Conservation (phyloP, 1,139 yeast species). For the Saccharomyces hybrid region DNA sequence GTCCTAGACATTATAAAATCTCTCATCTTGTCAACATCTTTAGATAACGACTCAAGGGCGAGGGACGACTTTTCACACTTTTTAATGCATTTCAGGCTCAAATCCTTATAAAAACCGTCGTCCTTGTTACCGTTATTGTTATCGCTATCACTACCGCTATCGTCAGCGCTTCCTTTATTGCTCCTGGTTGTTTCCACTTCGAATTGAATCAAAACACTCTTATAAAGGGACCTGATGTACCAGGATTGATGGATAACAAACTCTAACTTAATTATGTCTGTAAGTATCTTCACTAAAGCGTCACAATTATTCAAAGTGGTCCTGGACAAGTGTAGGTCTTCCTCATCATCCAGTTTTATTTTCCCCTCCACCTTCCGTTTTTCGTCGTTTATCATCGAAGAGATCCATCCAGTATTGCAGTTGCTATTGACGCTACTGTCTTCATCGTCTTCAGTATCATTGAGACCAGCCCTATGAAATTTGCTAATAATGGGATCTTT, state of each 20-base stretch:
- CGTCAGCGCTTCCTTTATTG: not conserved
- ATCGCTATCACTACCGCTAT: constrained; percentile 1
- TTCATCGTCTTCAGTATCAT: not conserved
- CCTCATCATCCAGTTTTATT: not conserved
- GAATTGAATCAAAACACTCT: constrained; percentile 19
- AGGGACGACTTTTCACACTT: constrained; percentile 23
- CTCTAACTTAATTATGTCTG: constrained; percentile 18
- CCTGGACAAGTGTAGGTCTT: not conserved
- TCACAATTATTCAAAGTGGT: constrained; percentile 1
- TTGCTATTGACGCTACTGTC: not conserved
- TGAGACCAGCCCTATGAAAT: not conserved
- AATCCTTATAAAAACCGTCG: constrained; percentile 19
- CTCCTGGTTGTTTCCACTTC: constrained; percentile 10
- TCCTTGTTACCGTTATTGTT: constrained; percentile 3
- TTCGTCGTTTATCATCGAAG: not conserved
- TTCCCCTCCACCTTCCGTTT: not conserved
- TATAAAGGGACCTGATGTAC: constrained; percentile 19
- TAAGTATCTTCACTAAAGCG: constrained; percentile 10
- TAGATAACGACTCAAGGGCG: constrained; percentile 16
- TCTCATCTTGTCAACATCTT: constrained; percentile 11
- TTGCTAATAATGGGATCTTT: not conserved
- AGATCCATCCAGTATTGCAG: not conserved
- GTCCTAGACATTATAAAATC: constrained; percentile 9
- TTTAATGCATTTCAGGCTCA: constrained; percentile 21
- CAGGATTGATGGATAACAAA: constrained; percentile 19